Base-by-base conservation (phyloP, 371 early-diverging fungal species). In the Conidiobolus incongruus region DNA sequence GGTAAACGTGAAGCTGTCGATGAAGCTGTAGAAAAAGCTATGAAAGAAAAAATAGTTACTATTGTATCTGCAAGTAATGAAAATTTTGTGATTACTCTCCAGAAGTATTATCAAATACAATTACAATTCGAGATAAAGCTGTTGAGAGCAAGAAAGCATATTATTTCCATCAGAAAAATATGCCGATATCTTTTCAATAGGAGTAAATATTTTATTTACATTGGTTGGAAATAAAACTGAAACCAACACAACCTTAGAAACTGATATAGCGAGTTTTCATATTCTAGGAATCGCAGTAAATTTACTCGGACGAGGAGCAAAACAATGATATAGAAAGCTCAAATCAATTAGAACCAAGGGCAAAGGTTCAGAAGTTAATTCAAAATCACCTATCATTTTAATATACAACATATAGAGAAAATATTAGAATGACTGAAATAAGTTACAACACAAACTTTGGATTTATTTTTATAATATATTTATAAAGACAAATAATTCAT, bases 231-330 rank as follows among this genome's bases (percentile, higher is more conserved):
- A 49, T 1, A 52, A 47, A 1, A 38, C 47, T 1, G 56, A 58
- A 1, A 62, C 52, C 22, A 51, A 55, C 20, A 60, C 58, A 11
- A 56, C 75, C 50, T 70, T 75, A 7, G 85, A 84, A 43, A 78
- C 84, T 16, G 71, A 70, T 10, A 81, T 81, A 82, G 77, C 75
- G 12, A 45, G 75, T 19, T 86, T 87, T 21, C 84, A 84, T 56
- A 77, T 74, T 17, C 63, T 84, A 42, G 88, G 87, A 45, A 65
- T 72, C 30, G 68, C 75, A 47, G 82, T 81, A n/a, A n/a, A n/a
- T n/a, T n/a, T n/a, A n/a, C n/a, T n/a, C n/a, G n/a, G n/a, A n/a
- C n/a, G n/a, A n/a, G n/a, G n/a, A n/a, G n/a, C n/a, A n/a, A n/a
- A n/a, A n/a, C n/a, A n/a, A n/a, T n/a, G n/a, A n/a, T n/a, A n/a